Evolutionary conservation across 352 stramenopile species (phyloP).

Genomic region (Globisporangium orthogonon): DNA sequence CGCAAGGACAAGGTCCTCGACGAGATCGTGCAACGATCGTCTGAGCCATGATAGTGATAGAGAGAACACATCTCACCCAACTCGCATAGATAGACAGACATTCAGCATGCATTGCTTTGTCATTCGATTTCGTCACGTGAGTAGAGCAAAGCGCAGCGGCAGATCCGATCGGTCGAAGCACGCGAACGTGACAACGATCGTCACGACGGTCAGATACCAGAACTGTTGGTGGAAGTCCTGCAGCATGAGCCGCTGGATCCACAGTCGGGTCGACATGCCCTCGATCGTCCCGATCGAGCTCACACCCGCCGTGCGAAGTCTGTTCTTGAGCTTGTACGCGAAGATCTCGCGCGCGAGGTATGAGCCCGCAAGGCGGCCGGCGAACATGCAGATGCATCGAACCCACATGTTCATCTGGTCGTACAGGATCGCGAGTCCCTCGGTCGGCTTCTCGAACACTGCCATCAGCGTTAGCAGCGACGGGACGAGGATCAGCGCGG

Average conservation of each 20-base stretch:
- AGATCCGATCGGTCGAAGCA: slow-evolving; percentile 76
- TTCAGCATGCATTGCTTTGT: background rate
- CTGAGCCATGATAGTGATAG: background rate
- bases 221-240: slow-evolving; percentile 84
- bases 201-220: slow-evolving; percentile 82
- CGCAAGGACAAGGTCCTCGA: slow-evolving; percentile 62
- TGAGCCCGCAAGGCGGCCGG: slow-evolving; percentile 55
- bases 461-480: slow-evolving; percentile 71
- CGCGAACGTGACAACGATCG: slow-evolving; percentile 78
- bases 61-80: too few relatives aligned
- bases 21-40: slow-evolving; percentile 12
- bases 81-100: background rate
- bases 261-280: slow-evolving; percentile 60
- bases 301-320: slow-evolving; percentile 22
- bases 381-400: slow-evolving; percentile 84
- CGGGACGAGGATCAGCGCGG: slow-evolving; percentile 76
- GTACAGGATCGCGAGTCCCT: slow-evolving; percentile 50
- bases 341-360: slow-evolving; percentile 84
- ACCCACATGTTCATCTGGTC: slow-evolving; percentile 77
- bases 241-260: slow-evolving; percentile 84
- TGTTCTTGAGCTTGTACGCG: slow-evolving; percentile 66
- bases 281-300: slow-evolving; percentile 33
- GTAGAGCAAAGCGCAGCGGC: slow-evolving; percentile 63
- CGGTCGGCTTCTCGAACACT: slow-evolving; percentile 66
- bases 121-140: slow-evolving; percentile 23